Base-by-base conservation (phyloP, 495 filamentous ascomycete genomes). In the Beverwykella pulmonaria region DNA sequence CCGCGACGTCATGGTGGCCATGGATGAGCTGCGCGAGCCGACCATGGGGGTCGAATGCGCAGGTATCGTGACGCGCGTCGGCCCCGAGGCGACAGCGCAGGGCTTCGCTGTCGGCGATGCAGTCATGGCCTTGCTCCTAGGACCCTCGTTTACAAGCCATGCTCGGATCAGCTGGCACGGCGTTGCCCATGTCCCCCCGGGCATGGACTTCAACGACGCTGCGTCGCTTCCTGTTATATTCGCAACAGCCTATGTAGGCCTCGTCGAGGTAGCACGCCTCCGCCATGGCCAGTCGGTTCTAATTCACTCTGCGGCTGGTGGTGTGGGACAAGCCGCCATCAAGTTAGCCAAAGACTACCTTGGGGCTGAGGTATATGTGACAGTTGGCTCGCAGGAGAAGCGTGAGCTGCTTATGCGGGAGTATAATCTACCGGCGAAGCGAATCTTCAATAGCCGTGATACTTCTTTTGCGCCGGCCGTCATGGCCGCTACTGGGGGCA, bases 311-410 rank as follows among this genome's bases (percentile, higher is more conserved):
- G 48, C 20, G 2, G 19, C 48, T 7, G 48, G 48, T 12, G 48
- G 48, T 26, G 48, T 50, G 4, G 48, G 48, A 6, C 20, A 25
- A 10, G 20, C 48, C 19, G 48, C 48, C 9, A 50, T 50, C n/a
- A 23, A 5, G 20, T 10, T 50, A 4, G 58, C 39, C 15, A 4
- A 44, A 12, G 12, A 44, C 15, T 34, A 6, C 6, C 8, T 44
- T 12, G 39, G 39, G 6, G 39, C 59, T 14, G 44, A 63, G 12
- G 36, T 68, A 8, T 68, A 46, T 48, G 59, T 47, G 7, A 68
- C 50, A 12, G 65, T 56, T 3, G 59, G 59, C 17, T 30, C 47
- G 2, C 20, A 7, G 2, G 47, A 61, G 25, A 68, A 68, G 39
- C 7, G 6, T 1, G 19, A 41, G 5, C 47, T 62, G 14, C 26